A percentile compares a stretch with the other conserved stretches of the same genome.
phyloP scores from a whole-genome alignment of 305 asterid species.

The Fraxinus albicans region DNA sequence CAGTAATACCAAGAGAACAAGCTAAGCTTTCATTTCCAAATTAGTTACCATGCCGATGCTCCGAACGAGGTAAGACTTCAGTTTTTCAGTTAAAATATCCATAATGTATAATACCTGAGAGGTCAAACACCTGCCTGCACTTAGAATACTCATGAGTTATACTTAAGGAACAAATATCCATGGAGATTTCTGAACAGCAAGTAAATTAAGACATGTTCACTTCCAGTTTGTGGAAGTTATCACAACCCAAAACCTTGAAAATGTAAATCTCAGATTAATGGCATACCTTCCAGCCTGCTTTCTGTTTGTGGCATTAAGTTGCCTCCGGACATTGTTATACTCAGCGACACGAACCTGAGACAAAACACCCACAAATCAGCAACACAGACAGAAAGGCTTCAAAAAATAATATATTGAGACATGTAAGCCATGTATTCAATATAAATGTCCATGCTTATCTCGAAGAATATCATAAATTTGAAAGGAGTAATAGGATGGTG shows the following conservation, averaged over 20 bases:
- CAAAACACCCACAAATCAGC: conserved; percentile 29
- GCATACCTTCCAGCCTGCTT: conserved; percentile 88
- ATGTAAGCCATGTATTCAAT: not conserved
- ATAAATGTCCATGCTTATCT: not conserved
- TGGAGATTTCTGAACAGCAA: not conserved
- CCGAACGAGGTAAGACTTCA: not conserved
- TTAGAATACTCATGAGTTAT: not conserved
- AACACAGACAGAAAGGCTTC: conserved; percentile 16
- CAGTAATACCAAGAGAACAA: not conserved
- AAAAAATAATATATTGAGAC: not conserved
- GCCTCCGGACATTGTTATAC: conserved; percentile 87
- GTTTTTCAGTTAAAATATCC: not conserved
- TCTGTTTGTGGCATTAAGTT: conserved; percentile 80
- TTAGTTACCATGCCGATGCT: not conserved
- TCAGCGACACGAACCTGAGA: conserved; percentile 87
- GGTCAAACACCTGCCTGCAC: not conserved
- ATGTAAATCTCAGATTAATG: not conserved
- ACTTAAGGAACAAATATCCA: not conserved
- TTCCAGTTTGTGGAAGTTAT: not conserved
- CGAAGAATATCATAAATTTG: not conserved
- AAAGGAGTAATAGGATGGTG: not conserved
- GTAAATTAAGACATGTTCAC: not conserved
- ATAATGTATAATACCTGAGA: not conserved
- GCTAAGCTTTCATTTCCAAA: not conserved
- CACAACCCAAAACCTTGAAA: not conserved